Base-by-base conservation (phyloP, 108 stramenopile genomes). In the Cyclostephanos invisitatus region DNA sequence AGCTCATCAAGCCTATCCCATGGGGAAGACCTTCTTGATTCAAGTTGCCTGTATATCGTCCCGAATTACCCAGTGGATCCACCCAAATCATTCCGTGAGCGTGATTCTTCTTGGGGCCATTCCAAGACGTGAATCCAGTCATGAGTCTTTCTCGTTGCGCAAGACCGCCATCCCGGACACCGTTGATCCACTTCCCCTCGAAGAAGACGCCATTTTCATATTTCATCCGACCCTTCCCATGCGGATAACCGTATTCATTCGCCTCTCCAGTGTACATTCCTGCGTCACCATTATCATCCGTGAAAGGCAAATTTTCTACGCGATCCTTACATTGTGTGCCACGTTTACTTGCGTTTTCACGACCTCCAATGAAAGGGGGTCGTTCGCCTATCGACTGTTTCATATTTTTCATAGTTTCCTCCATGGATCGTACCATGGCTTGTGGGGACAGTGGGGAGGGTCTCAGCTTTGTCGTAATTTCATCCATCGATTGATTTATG, bases 121-220 rank as follows among this genome's bases (percentile, higher is more conserved):
- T 54, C 62, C 62, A 72, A 3, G 62, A 62, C 5, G 72, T 42
- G 18, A 72, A 72, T 40, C 62, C 72, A 7, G 72, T 63, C 55
- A 64, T 36, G 15, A 72, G 40, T 7, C 72, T 61, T 56, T 72
- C 68, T 32, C 68, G 21, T 47, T 28, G 49, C 35, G 49, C 49
- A 25, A 24, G 18, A 56, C 24, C 53, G 7, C 72, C 72, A 10
- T 64, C 62, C 24, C 60, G 44, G 8, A 36, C 55, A 56, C 55
- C 55, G 27, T 64, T 64, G 20, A 27, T 65, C 72, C 72, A 73
- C 54, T 64, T 64, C 1, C 72, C 72, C 37, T 73, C 63, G 40
- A 73, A 58, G 20, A 58, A 58, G 2, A 57, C 53, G 14, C 72
- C 72, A 32, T 73, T 65, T 25, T 73, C 63, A 58, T 64, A 73